Conservation (phyloP, 768 basidiomycete species). For the Trametes coccinea region DNA sequence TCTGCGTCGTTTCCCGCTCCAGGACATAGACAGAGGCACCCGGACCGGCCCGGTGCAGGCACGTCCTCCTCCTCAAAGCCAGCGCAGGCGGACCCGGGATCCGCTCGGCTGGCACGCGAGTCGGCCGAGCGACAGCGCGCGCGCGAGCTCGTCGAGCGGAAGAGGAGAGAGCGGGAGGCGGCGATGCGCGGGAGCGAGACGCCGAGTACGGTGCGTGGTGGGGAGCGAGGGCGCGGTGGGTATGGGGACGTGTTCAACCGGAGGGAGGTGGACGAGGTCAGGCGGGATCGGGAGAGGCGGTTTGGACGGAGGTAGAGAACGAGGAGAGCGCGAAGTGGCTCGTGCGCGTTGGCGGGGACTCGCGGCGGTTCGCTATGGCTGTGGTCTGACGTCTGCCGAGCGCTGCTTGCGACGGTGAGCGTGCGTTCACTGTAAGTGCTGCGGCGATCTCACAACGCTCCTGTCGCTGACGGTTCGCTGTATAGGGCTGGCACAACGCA, state of each 20-base stretch:
- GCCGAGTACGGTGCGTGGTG: constrained; percentile 62
- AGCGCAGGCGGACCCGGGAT: constrained; percentile 38
- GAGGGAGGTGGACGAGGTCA: constrained; percentile 72
- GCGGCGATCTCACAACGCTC: too few species aligned
- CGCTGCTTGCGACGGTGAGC: too few species aligned
- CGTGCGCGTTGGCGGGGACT: too few species aligned
- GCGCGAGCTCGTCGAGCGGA: constrained; percentile 65
- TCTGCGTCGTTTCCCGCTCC: constrained; percentile 23
- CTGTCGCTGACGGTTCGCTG: too few species aligned
- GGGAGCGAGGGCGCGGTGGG: constrained; percentile 28
- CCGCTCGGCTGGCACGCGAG: constrained; percentile 68
- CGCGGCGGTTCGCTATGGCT: too few species aligned
- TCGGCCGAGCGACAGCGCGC: constrained; percentile 75
- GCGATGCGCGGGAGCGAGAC: constrained; percentile 57
- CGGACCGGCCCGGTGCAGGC: neutral
- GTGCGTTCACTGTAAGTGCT: too few species aligned
- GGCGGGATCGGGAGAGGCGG: constrained; percentile 40
- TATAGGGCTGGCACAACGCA: too few species aligned
- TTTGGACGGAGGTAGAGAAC: too few species aligned
- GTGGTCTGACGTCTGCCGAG: too few species aligned
- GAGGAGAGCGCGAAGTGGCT: too few species aligned
- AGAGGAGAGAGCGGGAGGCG: constrained; percentile 52
- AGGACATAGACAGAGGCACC: constrained; percentile 1
- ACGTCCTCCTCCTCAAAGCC: constrained; percentile 16
- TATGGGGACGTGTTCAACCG: constrained; percentile 75